These are phyloP conservation scores for Naematelia aurantialba DNA, from an alignment of 768 basidiomycete genomes.

Conservation along the genomic window DNA sequence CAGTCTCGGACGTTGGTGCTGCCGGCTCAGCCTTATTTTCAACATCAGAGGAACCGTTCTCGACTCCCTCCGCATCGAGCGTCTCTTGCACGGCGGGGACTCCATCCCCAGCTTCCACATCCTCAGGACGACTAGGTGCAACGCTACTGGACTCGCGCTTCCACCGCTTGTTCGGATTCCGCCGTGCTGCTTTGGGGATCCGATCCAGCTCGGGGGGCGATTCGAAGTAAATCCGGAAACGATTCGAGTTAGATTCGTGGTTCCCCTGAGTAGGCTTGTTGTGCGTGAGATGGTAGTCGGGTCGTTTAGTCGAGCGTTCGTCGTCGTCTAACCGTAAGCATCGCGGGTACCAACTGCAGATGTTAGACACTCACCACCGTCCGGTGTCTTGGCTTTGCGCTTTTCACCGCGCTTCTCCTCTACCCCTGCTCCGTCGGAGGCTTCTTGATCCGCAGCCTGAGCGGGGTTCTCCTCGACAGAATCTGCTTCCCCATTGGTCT, in stretches of 20 bases:
- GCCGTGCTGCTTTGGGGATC: conserved; percentile 33
- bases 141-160: conserved; percentile 37
- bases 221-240: conserved; percentile 54
- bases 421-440: background rate
- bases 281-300: background rate
- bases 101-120: conserved; percentile 8
- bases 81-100: too few species aligned
- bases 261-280: conserved; percentile 5
- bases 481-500: background rate
- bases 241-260: conserved; percentile 37
- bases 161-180: conserved; percentile 35
- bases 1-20: too few species aligned
- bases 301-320: conserved; percentile 41
- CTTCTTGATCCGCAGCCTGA: conserved; percentile 1
- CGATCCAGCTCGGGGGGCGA: conserved; percentile 49
- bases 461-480: background rate
- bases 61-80: too few species aligned
- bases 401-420: conserved; percentile 45
- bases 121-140: conserved; percentile 22
- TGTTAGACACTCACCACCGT: conserved; percentile 39
- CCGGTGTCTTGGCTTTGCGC: conserved; percentile 48
- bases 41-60: too few species aligned
- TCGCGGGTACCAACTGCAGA: background rate
- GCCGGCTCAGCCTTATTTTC: too few species aligned
- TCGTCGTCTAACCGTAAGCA: conserved; percentile 17